A percentile compares a stretch with the other conserved stretches of the same genome.
These are phyloP conservation scores for Bipolaris sorokiniana DNA, from an alignment of 2,329 filamentous ascomycete genomes.

Conservation along the genomic window DNA sequence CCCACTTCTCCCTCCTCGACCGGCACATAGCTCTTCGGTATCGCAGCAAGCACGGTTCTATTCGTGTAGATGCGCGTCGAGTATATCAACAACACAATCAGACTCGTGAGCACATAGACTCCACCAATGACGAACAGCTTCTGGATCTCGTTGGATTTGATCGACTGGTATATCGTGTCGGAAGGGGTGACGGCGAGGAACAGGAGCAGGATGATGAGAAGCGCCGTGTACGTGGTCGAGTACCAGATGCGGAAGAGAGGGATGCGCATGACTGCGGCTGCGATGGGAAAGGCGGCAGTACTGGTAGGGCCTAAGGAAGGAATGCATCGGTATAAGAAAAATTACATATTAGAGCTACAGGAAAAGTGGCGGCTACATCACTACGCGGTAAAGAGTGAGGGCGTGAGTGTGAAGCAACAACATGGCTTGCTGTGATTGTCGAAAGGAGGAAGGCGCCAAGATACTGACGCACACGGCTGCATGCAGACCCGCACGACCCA, in stretches of 20 bases:
- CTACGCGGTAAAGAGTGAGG: conserved; percentile 3
- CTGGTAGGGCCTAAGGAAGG: conserved; percentile 10
- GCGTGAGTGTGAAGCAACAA: conserved; percentile 13
- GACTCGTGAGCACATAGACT: conserved; percentile 73
- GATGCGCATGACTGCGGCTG: conserved; percentile 49
- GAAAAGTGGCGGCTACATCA: conserved; percentile 27
- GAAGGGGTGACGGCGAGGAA: conserved; percentile 80
- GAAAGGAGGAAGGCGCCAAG: conserved; percentile 27
- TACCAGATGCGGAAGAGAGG: conserved; percentile 81
- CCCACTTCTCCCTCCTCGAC: conserved; percentile 84
- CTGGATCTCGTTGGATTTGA: conserved; percentile 68
- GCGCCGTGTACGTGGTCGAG: conserved; percentile 74
- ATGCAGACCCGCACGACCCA: conserved; percentile 27
- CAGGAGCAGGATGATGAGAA: conserved; percentile 74
- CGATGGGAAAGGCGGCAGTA: conserved; percentile 2
- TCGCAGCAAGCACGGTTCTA: conserved; percentile 75
- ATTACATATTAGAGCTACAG: conserved; percentile 35
- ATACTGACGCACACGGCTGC: conserved; percentile 25
- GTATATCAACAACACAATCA: conserved; percentile 78
- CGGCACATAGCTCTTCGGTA: conserved; percentile 86
- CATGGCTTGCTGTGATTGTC: conserved; percentile 12
- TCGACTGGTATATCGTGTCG: conserved; percentile 78
- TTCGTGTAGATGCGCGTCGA: conserved; percentile 85
- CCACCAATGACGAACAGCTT: conserved; percentile 84
- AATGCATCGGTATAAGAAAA: conserved; percentile 30